Percentiles rank a stretch among this genome's conserved stretches.
Evolutionary conservation across 1,284 basidiomycete species (phyloP).

Genomic region (Athelia psychrophila): DNA sequence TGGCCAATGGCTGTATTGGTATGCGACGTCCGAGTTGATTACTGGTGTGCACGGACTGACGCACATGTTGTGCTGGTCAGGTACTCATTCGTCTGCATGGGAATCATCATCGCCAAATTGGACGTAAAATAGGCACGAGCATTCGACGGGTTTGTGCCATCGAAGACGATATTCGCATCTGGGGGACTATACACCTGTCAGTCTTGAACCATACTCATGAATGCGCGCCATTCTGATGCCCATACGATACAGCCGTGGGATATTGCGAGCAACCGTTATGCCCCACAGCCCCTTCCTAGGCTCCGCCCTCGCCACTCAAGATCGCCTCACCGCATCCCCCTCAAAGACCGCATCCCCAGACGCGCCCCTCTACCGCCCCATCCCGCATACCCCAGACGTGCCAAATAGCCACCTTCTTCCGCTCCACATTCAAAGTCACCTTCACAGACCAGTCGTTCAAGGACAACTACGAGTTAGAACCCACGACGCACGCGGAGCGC

Average conservation of each 20-base stretch:
- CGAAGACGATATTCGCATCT: slow-evolving; percentile 57
- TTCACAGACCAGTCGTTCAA: neutral
- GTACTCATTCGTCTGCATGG: slow-evolving; percentile 83
- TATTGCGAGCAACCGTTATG: slow-evolving; percentile 65
- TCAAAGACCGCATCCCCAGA: neutral
- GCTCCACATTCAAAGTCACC: neutral
- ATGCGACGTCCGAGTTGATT: no score
- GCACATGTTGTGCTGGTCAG: slow-evolving; percentile 32
- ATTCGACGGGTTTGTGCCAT: slow-evolving; percentile 87
- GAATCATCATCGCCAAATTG: slow-evolving; percentile 75
- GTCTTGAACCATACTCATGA: slow-evolving; percentile 7
- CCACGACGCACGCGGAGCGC: slow-evolving; percentile 46
- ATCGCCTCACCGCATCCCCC: slow-evolving; percentile 40
- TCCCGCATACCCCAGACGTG: neutral
- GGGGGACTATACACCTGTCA: slow-evolving; percentile 71
- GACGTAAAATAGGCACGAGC: slow-evolving; percentile 73
- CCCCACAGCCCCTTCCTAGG: slow-evolving; percentile 82
- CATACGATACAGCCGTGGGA: slow-evolving; percentile 53
- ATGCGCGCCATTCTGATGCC: neutral
- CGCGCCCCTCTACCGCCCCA: neutral
- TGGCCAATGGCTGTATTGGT: slow-evolving; percentile 77
- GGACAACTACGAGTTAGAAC: neutral
- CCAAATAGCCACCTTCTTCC: neutral
- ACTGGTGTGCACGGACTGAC: no score
- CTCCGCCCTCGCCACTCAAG: slow-evolving; percentile 67